Percentiles rank a stretch among this genome's conserved stretches.
These are phyloP conservation scores for Polychaeton citri DNA, from an alignment of 2,329 filamentous ascomycete species.

Conservation along the genomic window DNA sequence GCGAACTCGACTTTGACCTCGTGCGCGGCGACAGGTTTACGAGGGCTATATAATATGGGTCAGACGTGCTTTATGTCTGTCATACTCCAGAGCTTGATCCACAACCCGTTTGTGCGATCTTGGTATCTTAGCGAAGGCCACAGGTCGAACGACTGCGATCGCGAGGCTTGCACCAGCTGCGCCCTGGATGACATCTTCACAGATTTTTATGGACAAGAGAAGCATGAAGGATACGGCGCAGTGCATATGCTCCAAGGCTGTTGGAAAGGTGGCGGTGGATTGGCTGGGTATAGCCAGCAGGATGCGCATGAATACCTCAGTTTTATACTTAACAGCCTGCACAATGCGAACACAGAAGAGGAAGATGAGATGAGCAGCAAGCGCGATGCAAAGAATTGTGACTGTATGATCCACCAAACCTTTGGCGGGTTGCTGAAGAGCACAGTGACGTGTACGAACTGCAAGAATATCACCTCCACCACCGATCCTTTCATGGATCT, in stretches of 20 bases:
- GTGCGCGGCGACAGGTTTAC: slow-evolving; percentile 74
- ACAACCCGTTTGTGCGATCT: slow-evolving; percentile 82
- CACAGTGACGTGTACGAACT: slow-evolving; percentile 82
- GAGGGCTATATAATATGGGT: slow-evolving; percentile 94
- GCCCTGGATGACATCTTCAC: slow-evolving; percentile 50
- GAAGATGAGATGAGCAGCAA: slow-evolving; percentile 26
- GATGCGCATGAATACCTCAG: slow-evolving; percentile 97
- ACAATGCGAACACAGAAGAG: slow-evolving; percentile 43
- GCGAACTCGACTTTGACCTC: slow-evolving; percentile 67
- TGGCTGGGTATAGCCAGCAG: slow-evolving; percentile 84
- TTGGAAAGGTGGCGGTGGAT: slow-evolving; percentile 60
- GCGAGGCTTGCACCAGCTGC: slow-evolving; percentile 45
- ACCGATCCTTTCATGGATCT: slow-evolving; percentile 86
- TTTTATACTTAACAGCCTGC: slow-evolving; percentile 83
- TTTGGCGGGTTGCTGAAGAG: slow-evolving; percentile 88
- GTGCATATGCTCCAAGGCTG: slow-evolving; percentile 79
- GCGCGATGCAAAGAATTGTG: slow-evolving; percentile 40
- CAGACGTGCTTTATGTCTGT: slow-evolving; percentile 98
- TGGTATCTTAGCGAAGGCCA: slow-evolving; percentile 91
- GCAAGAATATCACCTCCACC: slow-evolving; percentile 66
- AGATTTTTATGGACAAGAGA: slow-evolving; percentile 55
- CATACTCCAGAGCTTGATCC: slow-evolving; percentile 81
- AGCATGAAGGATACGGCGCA: slow-evolving; percentile 79
- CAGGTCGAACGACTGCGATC: slow-evolving; percentile 57
- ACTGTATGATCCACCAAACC: slow-evolving; percentile 85